phyloP scores from a whole-genome alignment of 352 stramenopile genomes.

The Globisporangium abappressorium region DNA sequence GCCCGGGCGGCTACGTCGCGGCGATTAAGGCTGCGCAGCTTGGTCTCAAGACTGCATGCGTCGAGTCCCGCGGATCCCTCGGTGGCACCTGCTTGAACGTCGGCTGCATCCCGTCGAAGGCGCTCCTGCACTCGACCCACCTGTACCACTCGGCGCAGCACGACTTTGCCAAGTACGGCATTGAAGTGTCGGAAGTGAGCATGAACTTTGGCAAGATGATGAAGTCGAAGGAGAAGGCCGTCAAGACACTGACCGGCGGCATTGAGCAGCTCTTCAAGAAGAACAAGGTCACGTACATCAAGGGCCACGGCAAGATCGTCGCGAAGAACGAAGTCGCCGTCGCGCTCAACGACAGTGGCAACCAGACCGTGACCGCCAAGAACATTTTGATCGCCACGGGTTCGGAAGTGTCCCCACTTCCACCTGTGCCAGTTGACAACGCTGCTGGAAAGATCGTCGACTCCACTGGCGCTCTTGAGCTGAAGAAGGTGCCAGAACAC shows the following conservation, averaged over 20 bases:
- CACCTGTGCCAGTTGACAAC: constrained; percentile 97
- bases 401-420: constrained; percentile 91
- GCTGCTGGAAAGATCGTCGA: constrained; percentile 97
- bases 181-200: constrained; percentile 85
- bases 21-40: constrained; percentile 98
- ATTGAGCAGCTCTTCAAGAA: constrained; percentile 99
- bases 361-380: constrained; percentile 93
- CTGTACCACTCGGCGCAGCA: constrained; percentile 96
- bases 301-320: constrained; percentile 94
- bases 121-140: constrained; percentile 95
- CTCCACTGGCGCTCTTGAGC: constrained; percentile 95
- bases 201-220: constrained; percentile 97
- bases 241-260: constrained; percentile 93
- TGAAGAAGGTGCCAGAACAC: constrained; percentile 92
- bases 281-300: constrained; percentile 98
- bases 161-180: constrained; percentile 96
- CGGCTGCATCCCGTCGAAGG: constrained; percentile 99
- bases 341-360: constrained; percentile 87
- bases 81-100: constrained; percentile 99
- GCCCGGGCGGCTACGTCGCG: constrained; percentile 97
- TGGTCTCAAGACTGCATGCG: constrained; percentile 97
- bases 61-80: constrained; percentile 95
- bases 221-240: constrained; percentile 94
- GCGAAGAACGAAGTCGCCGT: constrained; percentile 92
- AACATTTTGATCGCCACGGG: constrained; percentile 96